These are phyloP conservation scores for Elaeis oleifera DNA, from an alignment of 202 grass and related monocot species.

Conservation along the genomic window DNA sequence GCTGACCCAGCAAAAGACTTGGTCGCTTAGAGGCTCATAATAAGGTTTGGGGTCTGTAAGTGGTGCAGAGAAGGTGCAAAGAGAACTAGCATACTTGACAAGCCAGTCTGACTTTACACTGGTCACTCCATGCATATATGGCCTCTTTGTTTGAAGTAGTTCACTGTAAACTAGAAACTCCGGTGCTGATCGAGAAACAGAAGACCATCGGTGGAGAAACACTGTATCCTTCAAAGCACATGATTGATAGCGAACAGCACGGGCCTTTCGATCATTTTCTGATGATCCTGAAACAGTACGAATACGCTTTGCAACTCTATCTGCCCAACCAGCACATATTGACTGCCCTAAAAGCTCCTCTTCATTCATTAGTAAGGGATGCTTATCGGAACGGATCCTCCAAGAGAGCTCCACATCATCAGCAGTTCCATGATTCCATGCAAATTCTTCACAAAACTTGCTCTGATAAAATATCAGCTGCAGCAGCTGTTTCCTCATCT, in stretches of 20 bases:
- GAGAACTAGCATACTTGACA: constrained; percentile 74
- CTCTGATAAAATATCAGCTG: constrained; percentile 67
- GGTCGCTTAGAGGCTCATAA: constrained; percentile 64
- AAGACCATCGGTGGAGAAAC: constrained; percentile 17
- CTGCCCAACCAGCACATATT: constrained; percentile 87
- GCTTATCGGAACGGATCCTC: constrained; percentile 47
- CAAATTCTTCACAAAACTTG: constrained; percentile 61
- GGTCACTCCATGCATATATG: constrained; percentile 61
- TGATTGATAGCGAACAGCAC: constrained; percentile 10
- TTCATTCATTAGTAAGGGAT: constrained; percentile 49
- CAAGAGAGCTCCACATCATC: constrained; percentile 71
- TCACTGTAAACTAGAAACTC: constrained; percentile 69
- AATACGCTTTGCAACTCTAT: constrained; percentile 79
- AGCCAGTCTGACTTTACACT: constrained; percentile 76
- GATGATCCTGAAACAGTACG: constrained; percentile 1
- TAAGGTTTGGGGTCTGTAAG: constrained; percentile 75
- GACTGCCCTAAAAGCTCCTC: constrained; percentile 73
- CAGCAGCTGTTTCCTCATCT: constrained; percentile 87
- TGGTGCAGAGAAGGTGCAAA: constrained; percentile 83
- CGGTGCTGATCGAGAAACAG: constrained; percentile 21
- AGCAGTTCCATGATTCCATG: constrained; percentile 55
- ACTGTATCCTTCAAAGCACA: constrained; percentile 17
- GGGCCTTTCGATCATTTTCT: constrained; percentile 2
- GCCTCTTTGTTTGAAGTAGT: constrained; percentile 77
- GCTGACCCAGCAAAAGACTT: constrained; percentile 74